These are phyloP conservation scores for Botryotinia globosa DNA, from an alignment of 2,329 filamentous ascomycete species.

Conservation along the genomic window DNA sequence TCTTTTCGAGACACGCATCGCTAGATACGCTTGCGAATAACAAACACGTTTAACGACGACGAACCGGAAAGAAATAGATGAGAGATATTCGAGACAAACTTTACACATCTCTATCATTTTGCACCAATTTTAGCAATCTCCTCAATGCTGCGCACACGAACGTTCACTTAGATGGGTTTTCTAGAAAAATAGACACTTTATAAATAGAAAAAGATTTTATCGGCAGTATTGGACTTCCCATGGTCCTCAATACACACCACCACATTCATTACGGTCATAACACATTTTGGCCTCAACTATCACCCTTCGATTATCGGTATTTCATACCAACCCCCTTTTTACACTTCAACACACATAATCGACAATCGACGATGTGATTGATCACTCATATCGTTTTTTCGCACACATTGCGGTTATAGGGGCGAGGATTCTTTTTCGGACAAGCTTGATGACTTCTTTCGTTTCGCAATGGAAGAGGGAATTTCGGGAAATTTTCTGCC, in stretches of 20 bases:
- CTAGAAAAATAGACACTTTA: not conserved
- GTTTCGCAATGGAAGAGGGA: not conserved
- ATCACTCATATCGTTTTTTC: not conserved
- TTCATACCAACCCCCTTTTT: not conserved
- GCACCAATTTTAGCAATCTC: not conserved
- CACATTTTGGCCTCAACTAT: not conserved
- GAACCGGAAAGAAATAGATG: not conserved
- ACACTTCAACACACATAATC: not conserved
- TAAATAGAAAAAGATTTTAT: not conserved
- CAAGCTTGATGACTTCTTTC: constrained; percentile 10
- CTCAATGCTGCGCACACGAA: not conserved
- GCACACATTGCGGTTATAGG: not conserved
- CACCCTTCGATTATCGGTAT: not conserved
- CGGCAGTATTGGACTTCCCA: not conserved
- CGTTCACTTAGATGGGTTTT: constrained; percentile 1
- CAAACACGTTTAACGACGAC: not conserved
- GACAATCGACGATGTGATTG: not conserved
- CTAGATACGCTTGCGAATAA: constrained; percentile 5
- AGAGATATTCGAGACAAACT: not conserved
- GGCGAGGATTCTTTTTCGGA: not conserved
- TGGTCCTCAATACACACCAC: not conserved
- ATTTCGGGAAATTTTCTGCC: not conserved
- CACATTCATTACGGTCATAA: constrained; percentile 9
- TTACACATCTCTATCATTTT: not conserved
- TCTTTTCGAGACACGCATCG: not conserved